Evolutionary conservation across 2,329 filamentous ascomycete species (phyloP), one percentile per base, ranked within the genome.

Genomic region (Sporothrix phasma): DNA sequence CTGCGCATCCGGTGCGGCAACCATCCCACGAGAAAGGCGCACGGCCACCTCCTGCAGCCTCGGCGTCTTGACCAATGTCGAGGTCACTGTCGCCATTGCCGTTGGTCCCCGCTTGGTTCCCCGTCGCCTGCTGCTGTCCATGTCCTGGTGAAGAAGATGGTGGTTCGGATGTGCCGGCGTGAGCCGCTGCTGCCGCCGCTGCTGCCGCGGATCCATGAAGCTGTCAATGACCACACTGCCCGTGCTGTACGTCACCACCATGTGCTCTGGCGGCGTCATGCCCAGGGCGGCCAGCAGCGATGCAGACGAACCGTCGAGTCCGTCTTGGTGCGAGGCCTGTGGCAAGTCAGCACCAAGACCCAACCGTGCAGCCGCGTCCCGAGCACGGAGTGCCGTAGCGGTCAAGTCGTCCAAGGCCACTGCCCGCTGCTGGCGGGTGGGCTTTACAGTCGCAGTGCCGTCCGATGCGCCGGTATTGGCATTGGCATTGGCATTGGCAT

Each of bases 161-260:
- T 43, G 54, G 34, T 10, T 45, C 54, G 41, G 34, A 15, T 34
- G 17, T 19, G 19, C 24, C 29, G 45, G 53, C 34, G 34, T 43
- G 43, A 7, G 13, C 53, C 41, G 49, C 13, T 19, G 61, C 34
- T 17, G 60, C 22, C 22, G 46, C 34, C 29, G 29, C 51, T 46
- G 37, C 46, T 53, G 62, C 34, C 34, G 71, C 26, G 76, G 76
- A 64, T 79, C 76, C 66, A 82, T 71, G 69, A 78, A 83, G 26
- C 78, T 80, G 66, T 80, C 74, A 29, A 70, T 65, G 41, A 70
- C 56, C 7, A 70, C 56, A 17, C 65, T 76, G 58, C 74, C 73
- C 45, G 76, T 74, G 2, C 74, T 75, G 70, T 82, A 81, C 71
- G 86, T 83, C 70, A 86, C 79, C 72, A 86, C 81, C 67, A 86